These are phyloP conservation scores for Globisporangium middletonii DNA, from an alignment of 352 stramenopile genomes.

Conservation along the genomic window DNA sequence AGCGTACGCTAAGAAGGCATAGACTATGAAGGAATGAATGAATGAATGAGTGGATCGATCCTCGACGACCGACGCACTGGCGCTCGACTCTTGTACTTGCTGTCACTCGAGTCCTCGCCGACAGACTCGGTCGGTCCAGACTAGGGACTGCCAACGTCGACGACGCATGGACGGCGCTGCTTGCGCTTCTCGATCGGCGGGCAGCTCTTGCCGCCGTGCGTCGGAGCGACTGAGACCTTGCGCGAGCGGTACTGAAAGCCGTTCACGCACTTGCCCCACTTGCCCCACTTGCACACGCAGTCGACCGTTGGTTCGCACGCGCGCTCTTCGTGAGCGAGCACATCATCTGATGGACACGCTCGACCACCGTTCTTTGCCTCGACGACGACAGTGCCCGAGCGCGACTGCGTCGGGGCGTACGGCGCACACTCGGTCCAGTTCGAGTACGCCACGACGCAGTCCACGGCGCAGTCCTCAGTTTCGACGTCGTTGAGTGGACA, in stretches of 20 bases:
- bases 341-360: neutral
- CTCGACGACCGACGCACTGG: too few relatives aligned
- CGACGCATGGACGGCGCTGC: conserved; percentile 7
- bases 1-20: too few relatives aligned
- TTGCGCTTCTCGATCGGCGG: conserved; percentile 8
- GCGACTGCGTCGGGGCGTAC: conserved; percentile 1
- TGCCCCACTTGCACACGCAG: conserved; percentile 12
- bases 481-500: conserved; percentile 22
- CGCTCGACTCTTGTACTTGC: too few relatives aligned
- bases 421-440: conserved; percentile 22
- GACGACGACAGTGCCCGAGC: conserved; percentile 1
- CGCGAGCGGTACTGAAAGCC: conserved; percentile 36
- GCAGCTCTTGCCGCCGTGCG: conserved; percentile 32
- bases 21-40: too few relatives aligned
- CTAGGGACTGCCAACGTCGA: conserved; percentile 27
- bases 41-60: too few relatives aligned
- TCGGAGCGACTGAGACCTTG: conserved; percentile 17
- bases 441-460: conserved; percentile 38
- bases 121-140: neutral
- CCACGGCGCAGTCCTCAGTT: conserved; percentile 23
- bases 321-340: conserved; percentile 6
- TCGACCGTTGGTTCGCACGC: conserved; percentile 4
- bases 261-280: conserved; percentile 5
- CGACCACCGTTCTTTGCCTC: conserved; percentile 1
- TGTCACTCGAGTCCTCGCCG: too few relatives aligned